Percentiles rank a stretch among this genome's conserved stretches.
Conservation (phyloP, 2,329 filamentous ascomycete species). For the Scytalidium sp. region DNA sequence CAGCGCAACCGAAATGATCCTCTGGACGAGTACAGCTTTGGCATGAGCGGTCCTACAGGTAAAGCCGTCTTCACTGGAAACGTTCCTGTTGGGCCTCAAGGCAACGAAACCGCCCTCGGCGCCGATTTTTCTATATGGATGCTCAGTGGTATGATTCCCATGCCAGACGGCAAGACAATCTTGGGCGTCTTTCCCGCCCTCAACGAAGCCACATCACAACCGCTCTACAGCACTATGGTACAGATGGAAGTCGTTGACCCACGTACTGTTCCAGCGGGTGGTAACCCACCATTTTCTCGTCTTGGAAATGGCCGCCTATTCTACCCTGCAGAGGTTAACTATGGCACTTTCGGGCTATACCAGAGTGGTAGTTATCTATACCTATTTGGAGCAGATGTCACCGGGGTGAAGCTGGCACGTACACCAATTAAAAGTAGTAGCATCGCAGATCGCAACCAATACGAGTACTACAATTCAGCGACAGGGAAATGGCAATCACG, state of each 20-base stretch:
- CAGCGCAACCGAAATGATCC: constrained; percentile 2
- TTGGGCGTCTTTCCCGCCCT: constrained; percentile 3
- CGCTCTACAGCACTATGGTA: constrained; percentile 7
- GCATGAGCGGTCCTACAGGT: constrained; percentile 2
- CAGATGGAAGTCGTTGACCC: constrained; percentile 5
- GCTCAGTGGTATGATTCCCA: constrained; percentile 1
- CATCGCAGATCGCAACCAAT: constrained; percentile 9
- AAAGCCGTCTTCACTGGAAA: constrained; percentile 2
- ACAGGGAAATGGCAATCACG: constrained; percentile 1
- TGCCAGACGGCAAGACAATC: constrained; percentile 4
- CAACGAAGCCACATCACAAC: not conserved
- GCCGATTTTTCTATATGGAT: constrained; percentile 4
- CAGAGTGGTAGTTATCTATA: constrained; percentile 4
- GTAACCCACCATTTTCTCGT: constrained; percentile 3
- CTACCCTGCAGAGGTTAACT: constrained; percentile 3
- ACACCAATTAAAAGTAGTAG: constrained; percentile 3
- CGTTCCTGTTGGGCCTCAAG: constrained; percentile 4
- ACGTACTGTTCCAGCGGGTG: not conserved
- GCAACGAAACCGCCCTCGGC: constrained; percentile 5
- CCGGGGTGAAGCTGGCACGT: constrained; percentile 5
- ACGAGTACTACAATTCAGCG: constrained; percentile 5
- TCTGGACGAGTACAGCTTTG: constrained; percentile 2
- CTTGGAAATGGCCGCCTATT: constrained; percentile 2
- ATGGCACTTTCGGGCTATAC: constrained; percentile 2
- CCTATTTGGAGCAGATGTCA: constrained; percentile 2